Evolutionary conservation across 805 yeast species (phyloP).

Genomic region (Barnettozyma pratensis): DNA sequence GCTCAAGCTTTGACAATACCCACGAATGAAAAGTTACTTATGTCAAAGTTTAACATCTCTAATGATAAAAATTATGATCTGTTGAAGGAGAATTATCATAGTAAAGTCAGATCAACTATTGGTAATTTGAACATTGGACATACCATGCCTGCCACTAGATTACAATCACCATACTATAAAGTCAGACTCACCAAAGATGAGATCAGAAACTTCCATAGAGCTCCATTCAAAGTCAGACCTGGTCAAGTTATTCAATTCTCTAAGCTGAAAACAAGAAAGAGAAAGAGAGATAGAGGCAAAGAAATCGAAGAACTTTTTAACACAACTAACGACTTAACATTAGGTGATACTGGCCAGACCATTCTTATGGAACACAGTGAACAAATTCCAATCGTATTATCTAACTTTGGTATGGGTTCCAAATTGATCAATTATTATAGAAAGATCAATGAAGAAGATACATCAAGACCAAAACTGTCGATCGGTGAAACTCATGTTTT

Average conservation of each 20-base stretch:
- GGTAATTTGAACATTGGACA: constrained; percentile 91
- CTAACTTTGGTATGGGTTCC: constrained; percentile 94
- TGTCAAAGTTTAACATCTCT: constrained; percentile 71
- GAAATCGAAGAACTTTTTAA: constrained; percentile 70
- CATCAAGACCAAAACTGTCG: constrained; percentile 77
- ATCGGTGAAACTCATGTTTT: constrained; percentile 94
- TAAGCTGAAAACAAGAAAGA: constrained; percentile 70
- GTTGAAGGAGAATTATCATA: constrained; percentile 79
- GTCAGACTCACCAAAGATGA: constrained; percentile 66
- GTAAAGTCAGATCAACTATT: constrained; percentile 87
- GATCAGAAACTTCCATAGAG: constrained; percentile 75
- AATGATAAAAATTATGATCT: constrained; percentile 85
- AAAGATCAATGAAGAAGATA: constrained; percentile 75
- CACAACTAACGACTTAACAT: constrained; percentile 67
- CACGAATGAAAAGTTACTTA: constrained; percentile 46
- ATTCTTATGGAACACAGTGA: constrained; percentile 87
- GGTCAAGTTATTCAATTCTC: constrained; percentile 74
- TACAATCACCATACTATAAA: constrained; percentile 89
- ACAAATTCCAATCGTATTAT: constrained; percentile 75
- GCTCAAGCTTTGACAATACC: constrained; percentile 35
- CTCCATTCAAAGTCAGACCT: constrained; percentile 68
- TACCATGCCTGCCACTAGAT: constrained; percentile 75
- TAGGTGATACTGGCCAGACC: constrained; percentile 77
- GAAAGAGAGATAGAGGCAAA: constrained; percentile 85
- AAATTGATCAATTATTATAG: constrained; percentile 91